phyloP scores from a whole-genome alignment of 768 basidiomycete species.

The Pisolithus orientalis region DNA sequence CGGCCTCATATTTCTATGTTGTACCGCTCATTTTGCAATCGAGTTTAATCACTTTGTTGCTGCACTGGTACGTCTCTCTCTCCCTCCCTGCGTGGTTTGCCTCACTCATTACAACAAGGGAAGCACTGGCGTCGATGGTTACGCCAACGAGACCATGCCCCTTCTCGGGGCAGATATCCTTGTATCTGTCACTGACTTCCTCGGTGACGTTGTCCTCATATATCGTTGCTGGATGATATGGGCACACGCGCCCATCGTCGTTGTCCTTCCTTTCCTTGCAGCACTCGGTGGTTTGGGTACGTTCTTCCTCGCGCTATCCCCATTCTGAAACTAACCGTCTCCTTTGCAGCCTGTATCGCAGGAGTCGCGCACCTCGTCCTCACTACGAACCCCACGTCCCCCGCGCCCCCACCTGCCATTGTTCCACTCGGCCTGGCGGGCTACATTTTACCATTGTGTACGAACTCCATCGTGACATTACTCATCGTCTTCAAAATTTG shows the following conservation, averaged over 20 bases:
- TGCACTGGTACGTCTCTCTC: slow-evolving; percentile 22
- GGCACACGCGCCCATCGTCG: slow-evolving; percentile 27
- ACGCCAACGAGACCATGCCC: slow-evolving; percentile 23
- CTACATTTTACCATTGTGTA: slow-evolving; percentile 34
- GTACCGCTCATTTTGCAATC: slow-evolving; percentile 27
- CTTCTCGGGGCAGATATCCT: slow-evolving; percentile 31
- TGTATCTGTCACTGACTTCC: slow-evolving; percentile 31
- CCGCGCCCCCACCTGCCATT: slow-evolving; percentile 28
- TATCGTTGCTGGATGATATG: slow-evolving; percentile 41
- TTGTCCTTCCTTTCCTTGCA: slow-evolving; percentile 29
- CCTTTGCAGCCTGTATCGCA: slow-evolving; percentile 24
- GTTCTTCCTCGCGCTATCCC: slow-evolving; percentile 1
- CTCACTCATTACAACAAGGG: slow-evolving; percentile 11
- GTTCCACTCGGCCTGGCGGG: slow-evolving; percentile 32
- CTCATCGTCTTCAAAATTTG: slow-evolving; percentile 38
- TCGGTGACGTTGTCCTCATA: slow-evolving; percentile 30
- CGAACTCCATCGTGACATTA: slow-evolving; percentile 35
- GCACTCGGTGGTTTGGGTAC: slow-evolving; percentile 30
- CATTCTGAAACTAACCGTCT: background rate
- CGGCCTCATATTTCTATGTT: slow-evolving; percentile 26
- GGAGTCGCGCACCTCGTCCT: slow-evolving; percentile 25
- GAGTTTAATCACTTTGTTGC: slow-evolving; percentile 32
- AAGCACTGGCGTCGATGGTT: slow-evolving; percentile 20
- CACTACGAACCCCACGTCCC: slow-evolving; percentile 20
- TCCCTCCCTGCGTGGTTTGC: background rate